Conservation (phyloP, 2,329 filamentous ascomycete species). For the Rhynchosporium agropyri region DNA sequence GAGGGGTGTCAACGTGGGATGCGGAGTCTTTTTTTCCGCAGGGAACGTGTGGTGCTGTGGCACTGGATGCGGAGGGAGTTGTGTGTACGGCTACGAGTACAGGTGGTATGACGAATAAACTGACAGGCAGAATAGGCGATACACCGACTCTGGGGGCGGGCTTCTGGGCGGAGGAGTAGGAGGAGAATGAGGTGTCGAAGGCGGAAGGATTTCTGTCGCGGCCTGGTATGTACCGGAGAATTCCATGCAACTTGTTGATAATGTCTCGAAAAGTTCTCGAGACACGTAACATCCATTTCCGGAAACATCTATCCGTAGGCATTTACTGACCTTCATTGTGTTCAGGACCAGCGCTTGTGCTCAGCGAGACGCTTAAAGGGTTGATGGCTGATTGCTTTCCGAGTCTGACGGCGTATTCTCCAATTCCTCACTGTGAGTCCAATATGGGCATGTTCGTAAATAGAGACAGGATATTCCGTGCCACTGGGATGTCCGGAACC, state of each 20-base stretch:
- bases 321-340: no score
- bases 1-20: slow-evolving; percentile 57
- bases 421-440: slow-evolving; percentile 36
- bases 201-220: slow-evolving; percentile 29
- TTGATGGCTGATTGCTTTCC: slow-evolving; percentile 64
- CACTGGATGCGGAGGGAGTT: slow-evolving; percentile 74
- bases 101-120: slow-evolving; percentile 86
- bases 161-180: slow-evolving; percentile 90
- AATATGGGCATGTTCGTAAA: slow-evolving; percentile 39
- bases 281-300: no score
- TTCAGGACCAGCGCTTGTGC: slow-evolving; percentile 42
- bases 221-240: slow-evolving; percentile 21
- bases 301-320: no score
- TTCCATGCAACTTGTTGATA: no score
- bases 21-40: slow-evolving; percentile 72
- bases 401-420: slow-evolving; percentile 43
- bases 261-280: no score
- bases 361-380: slow-evolving; percentile 50
- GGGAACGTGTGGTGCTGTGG: slow-evolving; percentile 83
- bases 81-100: slow-evolving; percentile 69
- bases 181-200: slow-evolving; percentile 47
- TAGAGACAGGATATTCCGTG: slow-evolving; percentile 33
- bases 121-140: slow-evolving; percentile 82
- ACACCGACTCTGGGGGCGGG: slow-evolving; percentile 83
- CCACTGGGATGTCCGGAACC: slow-evolving; percentile 70